Evolutionary conservation across 2,329 filamentous ascomycete genomes (phyloP), one percentile per base, ranked within the genome.

Genomic region (Calonectria hawksworthii): DNA sequence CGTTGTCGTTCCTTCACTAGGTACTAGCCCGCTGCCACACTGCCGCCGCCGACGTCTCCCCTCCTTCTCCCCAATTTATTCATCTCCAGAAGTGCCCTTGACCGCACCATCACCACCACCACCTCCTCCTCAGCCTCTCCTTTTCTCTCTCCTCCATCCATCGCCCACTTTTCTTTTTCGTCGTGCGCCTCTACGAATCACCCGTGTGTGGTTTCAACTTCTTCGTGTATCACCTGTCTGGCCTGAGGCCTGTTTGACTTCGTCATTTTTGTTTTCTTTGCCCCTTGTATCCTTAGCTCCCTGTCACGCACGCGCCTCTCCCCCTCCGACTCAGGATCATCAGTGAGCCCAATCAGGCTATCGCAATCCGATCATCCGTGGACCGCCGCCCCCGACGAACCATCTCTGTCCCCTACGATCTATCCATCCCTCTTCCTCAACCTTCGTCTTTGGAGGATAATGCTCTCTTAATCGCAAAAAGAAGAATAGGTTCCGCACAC

Each of bases 61-160:
- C 47, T 59, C 70, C 67, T 36, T 16, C 21, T 21, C 68, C 68
- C 54, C 68, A 65, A 73, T 50, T 73, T 38, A 32, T 69, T 54
- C 66, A 64, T 66, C 72, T 69, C 59, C 72, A 80, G 77, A 79
- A 65, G 56, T 78, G 73, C 76, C 23, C 79, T 61, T 79, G 75
- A 80, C 79, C 76, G 79, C 76, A 78, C 79, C 76, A 78, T 77
- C 70, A 63, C 44, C 78, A 72, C 66, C 76, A 72, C 71, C 76
- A 78, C 72, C 76, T 74, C 77, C 77, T 74, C 76, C 73, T 76
- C 76, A 71, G 63, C 74, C 52, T 47, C 30, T 68, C 61, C 68
- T 59, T 73, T 70, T 32, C 30, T 63, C 73, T 71, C 56, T 77
- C 72, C 68, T 56, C 44, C 69, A 71, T 74, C 72, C 66, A 74